Evolutionary conservation across 2,329 filamentous ascomycete genomes (phyloP).

Genomic region (Albifimbria verrucaria): DNA sequence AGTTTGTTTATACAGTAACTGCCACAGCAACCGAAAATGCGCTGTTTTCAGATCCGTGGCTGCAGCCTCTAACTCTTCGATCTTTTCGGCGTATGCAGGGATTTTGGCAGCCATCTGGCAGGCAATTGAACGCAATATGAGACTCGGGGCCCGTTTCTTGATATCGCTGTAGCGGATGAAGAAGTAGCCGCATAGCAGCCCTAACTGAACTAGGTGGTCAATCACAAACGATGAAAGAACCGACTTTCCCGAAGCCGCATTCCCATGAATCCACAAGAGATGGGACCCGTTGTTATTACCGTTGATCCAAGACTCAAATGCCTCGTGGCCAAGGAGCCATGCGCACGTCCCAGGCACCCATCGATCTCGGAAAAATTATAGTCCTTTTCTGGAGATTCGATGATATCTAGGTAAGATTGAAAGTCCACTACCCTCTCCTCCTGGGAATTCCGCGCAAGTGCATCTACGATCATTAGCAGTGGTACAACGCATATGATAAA

Average conservation of each 20-base stretch:
- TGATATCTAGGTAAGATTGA: slow-evolving; percentile 14
- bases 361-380: slow-evolving; percentile 20
- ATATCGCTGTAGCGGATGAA: slow-evolving; percentile 18
- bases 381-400: slow-evolving; percentile 16
- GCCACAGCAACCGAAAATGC: slow-evolving; percentile 28
- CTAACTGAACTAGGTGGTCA: slow-evolving; percentile 16
- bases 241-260: slow-evolving; percentile 31
- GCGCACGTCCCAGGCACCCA: slow-evolving; percentile 20
- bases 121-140: slow-evolving; percentile 25
- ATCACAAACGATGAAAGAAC: slow-evolving; percentile 30
- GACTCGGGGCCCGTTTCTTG: slow-evolving; percentile 15
- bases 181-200: slow-evolving; percentile 18
- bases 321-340: slow-evolving; percentile 23
- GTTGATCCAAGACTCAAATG: slow-evolving; percentile 19
- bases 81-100: slow-evolving; percentile 16
- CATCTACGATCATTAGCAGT: too few species aligned
- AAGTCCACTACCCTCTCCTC: slow-evolving; percentile 5
- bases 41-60: slow-evolving; percentile 27
- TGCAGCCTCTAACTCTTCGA: slow-evolving; percentile 19
- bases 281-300: slow-evolving; percentile 1
- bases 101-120: slow-evolving; percentile 26
- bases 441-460: too few species aligned
- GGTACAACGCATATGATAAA: too few species aligned
- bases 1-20: slow-evolving; percentile 12
- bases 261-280: slow-evolving; percentile 28